phyloP scores from a whole-genome alignment of 768 basidiomycete genomes.

The Albatrellus ellisii region DNA sequence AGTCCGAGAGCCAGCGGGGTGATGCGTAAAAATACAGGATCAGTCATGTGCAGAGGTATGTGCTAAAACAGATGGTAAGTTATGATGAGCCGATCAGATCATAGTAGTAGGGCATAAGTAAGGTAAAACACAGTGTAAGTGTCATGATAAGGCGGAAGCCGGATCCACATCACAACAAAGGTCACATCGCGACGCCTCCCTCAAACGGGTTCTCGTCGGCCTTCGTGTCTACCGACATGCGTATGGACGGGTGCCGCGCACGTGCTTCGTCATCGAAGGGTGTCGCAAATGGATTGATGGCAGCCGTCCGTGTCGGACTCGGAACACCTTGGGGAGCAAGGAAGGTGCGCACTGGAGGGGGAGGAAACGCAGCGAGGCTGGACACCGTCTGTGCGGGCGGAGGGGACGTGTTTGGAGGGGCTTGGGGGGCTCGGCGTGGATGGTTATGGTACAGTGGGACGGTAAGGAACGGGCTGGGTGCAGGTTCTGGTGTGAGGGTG shows the following conservation, averaged over 20 bases:
- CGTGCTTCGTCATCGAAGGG: constrained; percentile 62
- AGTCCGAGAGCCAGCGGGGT: neutral
- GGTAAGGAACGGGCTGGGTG: constrained; percentile 12
- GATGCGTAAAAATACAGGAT: neutral
- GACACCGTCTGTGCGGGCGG: too few species aligned
- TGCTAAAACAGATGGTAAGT: neutral
- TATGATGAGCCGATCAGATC: neutral
- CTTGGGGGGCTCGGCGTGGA: too few species aligned
- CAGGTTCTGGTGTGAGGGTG: constrained; percentile 18
- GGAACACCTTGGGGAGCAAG: constrained; percentile 5
- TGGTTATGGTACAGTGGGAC: constrained; percentile 11
- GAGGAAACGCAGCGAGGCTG: too few species aligned
- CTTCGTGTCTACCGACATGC: neutral
- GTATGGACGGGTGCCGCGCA: constrained; percentile 2
- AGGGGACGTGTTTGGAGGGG: too few species aligned
- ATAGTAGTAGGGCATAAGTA: neutral
- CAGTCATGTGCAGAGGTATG: neutral
- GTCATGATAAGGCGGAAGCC: neutral
- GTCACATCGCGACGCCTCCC: neutral
- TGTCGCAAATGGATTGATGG: constrained; percentile 53
- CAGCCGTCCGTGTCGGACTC: constrained; percentile 24
- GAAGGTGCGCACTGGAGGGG: neutral
- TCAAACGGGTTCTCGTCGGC: neutral
- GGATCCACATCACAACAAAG: neutral
- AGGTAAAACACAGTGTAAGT: neutral